phyloP scores from a whole-genome alignment of 257 asterid genomes.

The Fraxinus americana region DNA sequence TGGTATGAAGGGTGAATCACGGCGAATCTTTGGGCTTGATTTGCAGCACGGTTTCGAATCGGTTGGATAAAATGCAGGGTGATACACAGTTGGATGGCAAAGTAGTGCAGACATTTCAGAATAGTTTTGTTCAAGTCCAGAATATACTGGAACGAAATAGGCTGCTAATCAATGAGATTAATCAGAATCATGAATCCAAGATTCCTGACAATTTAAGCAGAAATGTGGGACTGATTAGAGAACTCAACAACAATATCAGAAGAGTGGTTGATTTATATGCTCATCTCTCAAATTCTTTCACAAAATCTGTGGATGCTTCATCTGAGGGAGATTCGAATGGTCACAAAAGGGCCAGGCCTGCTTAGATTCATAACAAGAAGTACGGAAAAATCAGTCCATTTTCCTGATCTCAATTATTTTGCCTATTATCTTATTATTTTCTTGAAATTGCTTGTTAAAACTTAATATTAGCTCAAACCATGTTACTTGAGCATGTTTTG shows the following conservation, averaged over 20 bases:
- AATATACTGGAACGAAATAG: constrained; percentile 77
- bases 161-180: constrained; percentile 76
- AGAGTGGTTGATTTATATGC: constrained; percentile 84
- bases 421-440: neutral
- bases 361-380: constrained; percentile 7
- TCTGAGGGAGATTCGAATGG: constrained; percentile 75
- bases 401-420: constrained; percentile 25
- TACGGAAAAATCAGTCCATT: neutral
- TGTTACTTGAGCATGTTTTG: constrained; percentile 17
- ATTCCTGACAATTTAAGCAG: constrained; percentile 75
- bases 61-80: constrained; percentile 65
- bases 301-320: constrained; percentile 63
- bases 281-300: constrained; percentile 69
- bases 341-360: constrained; percentile 75
- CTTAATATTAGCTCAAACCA: constrained; percentile 9
- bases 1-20: neutral
- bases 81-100: constrained; percentile 72
- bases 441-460: constrained; percentile 19
- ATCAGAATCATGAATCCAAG: constrained; percentile 89
- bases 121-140: constrained; percentile 83
- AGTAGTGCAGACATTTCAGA: constrained; percentile 73
- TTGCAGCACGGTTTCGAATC: constrained; percentile 37
- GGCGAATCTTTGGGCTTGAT: neutral
- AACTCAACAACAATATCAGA: constrained; percentile 81
- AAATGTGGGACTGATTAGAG: constrained; percentile 81